These are phyloP conservation scores for Coemansia sp. DNA, from an alignment of 192 early-diverging fungal genomes.

Conservation along the genomic window DNA sequence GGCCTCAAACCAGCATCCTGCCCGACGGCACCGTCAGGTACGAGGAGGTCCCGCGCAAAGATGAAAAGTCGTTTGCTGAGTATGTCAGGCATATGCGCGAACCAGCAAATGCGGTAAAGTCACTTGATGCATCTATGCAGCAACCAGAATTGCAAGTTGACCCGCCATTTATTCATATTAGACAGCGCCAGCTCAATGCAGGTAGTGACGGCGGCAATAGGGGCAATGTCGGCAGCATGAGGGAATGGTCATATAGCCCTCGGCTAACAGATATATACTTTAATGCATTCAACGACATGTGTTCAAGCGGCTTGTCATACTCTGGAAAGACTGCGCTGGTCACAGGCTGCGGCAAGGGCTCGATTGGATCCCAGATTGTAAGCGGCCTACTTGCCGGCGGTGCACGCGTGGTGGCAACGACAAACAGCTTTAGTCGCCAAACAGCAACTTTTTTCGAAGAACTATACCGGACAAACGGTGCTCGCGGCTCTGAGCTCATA, in stretches of 20 bases:
- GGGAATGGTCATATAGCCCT: no score
- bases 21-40: slow-evolving; percentile 72
- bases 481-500: slow-evolving; percentile 79
- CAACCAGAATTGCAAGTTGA: no score
- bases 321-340: slow-evolving; percentile 74
- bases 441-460: slow-evolving; percentile 80
- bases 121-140: no score
- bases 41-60: slow-evolving; percentile 68
- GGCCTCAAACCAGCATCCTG: slow-evolving; percentile 68
- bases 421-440: slow-evolving; percentile 75
- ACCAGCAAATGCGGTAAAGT: no score
- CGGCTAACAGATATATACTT: no score
- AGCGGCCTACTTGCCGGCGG: slow-evolving; percentile 76
- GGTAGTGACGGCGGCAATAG: not conserved
- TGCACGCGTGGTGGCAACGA: slow-evolving; percentile 67
- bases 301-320: no score
- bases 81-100: no score
- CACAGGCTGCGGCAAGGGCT: slow-evolving; percentile 86
- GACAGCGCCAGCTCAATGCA: slow-evolving; percentile 60
- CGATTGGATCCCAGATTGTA: slow-evolving; percentile 83
- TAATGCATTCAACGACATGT: no score
- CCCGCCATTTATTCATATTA: no score
- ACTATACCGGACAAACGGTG: slow-evolving; percentile 79
- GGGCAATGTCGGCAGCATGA: no score
- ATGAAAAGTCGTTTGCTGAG: slow-evolving; percentile 72